Base-by-base conservation (phyloP, 2,329 filamentous ascomycete species). In the Trichoderma hamatum region DNA sequence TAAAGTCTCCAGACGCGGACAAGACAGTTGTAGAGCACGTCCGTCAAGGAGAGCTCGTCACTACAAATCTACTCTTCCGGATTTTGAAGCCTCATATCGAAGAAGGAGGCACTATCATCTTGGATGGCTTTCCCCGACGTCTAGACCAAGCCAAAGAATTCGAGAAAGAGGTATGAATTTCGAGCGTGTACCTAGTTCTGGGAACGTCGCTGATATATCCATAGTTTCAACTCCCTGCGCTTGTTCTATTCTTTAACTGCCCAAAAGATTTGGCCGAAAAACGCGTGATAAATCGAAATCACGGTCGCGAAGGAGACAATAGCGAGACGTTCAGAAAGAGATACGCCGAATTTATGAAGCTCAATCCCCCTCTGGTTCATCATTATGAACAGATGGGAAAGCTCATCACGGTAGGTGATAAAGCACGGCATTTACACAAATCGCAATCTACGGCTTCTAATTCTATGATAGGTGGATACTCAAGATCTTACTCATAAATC, bases 251-350 rank as follows among this genome's bases (percentile, higher is more conserved):
- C 43, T 62, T 62, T n/a, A 26, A 62, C 43, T 62, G 59, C 3
- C 43, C 59, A 14, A 11, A 14, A 19, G n/a, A n/a, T 9, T 9
- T 11, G 13, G 59, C 43, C 6, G 59, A 62, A 13, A 11, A 9
- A 19, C 59, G 43, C 5, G 59, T 62, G 13, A 9, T 51, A 13
- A 32, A 51, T 3, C 34, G 59, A 36, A 62, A 62, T 6, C 39
- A 62, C 19, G 59, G 59, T 2, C 59, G 59, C n/a, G 59, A 62
- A 51, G 59, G 59, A 26, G 59, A 62, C 19, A 34, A 62, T 3
- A 2, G 10, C 3, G 59, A 62, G 28, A 62, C 59, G 1, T 62
- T 62, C n/a, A 36, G 30, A 19, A 62, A 62, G 59, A 34, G 59
- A 24, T 34, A 62, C 19, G 43, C 7, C n/a, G 59, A 62, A 16